A percentile compares a stretch with the other conserved stretches of the same genome.
Evolutionary conservation across 805 yeast genomes (phyloP).

Genomic region (Metschnikowia amazonensis): DNA sequence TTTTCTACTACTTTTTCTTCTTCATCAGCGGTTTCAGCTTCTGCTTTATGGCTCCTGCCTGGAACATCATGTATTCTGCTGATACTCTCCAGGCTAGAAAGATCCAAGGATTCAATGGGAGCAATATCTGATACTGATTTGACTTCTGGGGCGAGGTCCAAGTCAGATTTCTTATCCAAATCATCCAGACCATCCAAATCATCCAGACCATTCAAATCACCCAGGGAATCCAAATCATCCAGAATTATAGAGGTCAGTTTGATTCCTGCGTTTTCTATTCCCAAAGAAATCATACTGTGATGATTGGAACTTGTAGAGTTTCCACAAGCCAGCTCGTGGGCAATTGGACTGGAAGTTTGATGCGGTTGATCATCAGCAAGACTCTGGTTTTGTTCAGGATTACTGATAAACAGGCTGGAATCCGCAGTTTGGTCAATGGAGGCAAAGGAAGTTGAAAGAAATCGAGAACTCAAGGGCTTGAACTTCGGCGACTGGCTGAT

Average conservation of each 20-base stretch:
- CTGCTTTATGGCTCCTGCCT: no score
- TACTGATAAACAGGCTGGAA: constrained; percentile 19
- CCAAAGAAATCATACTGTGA: neutral
- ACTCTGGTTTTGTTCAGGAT: constrained; percentile 7
- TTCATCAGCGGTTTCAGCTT: neutral
- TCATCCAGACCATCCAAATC: neutral
- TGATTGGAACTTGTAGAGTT: neutral
- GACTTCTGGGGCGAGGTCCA: neutral
- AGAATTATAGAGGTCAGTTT: neutral
- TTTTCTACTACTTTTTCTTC: neutral
- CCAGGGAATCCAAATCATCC: neutral
- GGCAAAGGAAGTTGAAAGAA: neutral
- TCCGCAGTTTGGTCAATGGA: constrained; percentile 10
- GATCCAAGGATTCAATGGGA: neutral
- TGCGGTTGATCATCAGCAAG: neutral
- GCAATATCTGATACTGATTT: neutral
- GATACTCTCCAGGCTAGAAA: neutral
- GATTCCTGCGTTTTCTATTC: neutral
- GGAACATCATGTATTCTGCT: neutral
- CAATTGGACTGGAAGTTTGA: neutral
- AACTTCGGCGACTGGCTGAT: neutral
- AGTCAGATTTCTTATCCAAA: neutral
- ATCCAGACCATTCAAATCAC: neutral
- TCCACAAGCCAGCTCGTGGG: constrained; percentile 4
- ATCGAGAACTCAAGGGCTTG: neutral